These are phyloP conservation scores for Escallonia herrerae DNA, from an alignment of 129 eudicot genomes.

Conservation along the genomic window DNA sequence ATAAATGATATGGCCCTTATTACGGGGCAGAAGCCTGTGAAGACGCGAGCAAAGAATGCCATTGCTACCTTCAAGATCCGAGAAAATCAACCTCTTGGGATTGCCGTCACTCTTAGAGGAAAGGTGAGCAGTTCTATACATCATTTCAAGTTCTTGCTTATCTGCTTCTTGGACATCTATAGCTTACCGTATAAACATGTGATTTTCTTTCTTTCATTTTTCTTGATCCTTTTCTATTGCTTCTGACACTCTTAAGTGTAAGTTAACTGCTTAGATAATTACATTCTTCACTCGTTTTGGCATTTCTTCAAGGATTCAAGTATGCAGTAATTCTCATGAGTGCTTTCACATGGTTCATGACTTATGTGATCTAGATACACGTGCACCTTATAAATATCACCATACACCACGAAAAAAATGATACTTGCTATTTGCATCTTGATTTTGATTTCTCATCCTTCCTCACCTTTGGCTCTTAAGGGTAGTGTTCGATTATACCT, in stretches of 20 bases:
- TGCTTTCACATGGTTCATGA: no score
- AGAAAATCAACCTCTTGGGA: constrained; percentile 74
- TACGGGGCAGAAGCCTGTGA: constrained; percentile 92
- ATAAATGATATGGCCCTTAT: constrained; percentile 79
- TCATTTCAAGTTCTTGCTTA: background rate
- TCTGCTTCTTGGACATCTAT: constrained; percentile 1
- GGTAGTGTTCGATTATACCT: background rate
- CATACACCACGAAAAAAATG: no score
- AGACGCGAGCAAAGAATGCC: constrained; percentile 85
- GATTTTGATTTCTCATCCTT: background rate
- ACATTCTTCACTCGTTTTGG: no score
- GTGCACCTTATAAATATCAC: no score
- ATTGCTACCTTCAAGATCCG: constrained; percentile 88
- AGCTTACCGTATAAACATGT: background rate
- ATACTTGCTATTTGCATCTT: background rate
- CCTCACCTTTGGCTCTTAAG: background rate
- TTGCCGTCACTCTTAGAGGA: constrained; percentile 87
- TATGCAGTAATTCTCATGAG: no score
- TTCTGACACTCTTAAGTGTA: background rate
- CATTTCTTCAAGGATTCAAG: no score
- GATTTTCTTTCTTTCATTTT: background rate
- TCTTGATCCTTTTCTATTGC: background rate
- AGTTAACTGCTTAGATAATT: no score
- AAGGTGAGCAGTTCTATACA: constrained; percentile 39
- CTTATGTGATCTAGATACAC: no score